Percentiles rank a stretch among this genome's conserved stretches.
Conservation (phyloP, 2,329 filamentous ascomycete species). For the Xylaria digitata region DNA sequence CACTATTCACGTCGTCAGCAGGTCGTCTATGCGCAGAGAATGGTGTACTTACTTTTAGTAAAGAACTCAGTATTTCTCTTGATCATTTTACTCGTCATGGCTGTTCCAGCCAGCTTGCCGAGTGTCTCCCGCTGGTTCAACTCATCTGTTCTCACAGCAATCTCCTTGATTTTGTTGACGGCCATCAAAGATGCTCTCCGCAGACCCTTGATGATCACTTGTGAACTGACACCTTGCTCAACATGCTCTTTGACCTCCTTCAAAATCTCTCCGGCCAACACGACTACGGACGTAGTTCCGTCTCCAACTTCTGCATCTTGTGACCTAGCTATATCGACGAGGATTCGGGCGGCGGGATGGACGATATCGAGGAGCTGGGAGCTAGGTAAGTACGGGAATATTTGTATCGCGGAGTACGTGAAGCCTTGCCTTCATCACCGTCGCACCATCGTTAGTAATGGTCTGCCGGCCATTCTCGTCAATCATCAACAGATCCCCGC, state of each 20-base stretch:
- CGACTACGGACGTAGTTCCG: slow-evolving; percentile 96
- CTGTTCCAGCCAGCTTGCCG: slow-evolving; percentile 88
- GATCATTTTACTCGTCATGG: slow-evolving; percentile 99
- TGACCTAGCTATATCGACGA: slow-evolving; percentile 97
- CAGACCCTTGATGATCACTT: slow-evolving; percentile 96
- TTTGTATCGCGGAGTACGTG: not conserved
- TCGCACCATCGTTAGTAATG: slow-evolving; percentile 98
- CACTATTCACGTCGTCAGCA: slow-evolving; percentile 66
- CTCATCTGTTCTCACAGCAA: slow-evolving; percentile 86
- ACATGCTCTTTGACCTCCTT: slow-evolving; percentile 97
- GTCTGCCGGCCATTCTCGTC: slow-evolving; percentile 96
- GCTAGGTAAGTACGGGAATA: slow-evolving; percentile 28
- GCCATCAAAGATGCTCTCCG: slow-evolving; percentile 89
- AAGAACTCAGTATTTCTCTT: slow-evolving; percentile 97
- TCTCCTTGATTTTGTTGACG: slow-evolving; percentile 99
- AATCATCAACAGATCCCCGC: slow-evolving; percentile 94
- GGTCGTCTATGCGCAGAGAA: not conserved
- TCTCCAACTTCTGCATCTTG: slow-evolving; percentile 99
- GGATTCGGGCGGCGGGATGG: slow-evolving; percentile 94
- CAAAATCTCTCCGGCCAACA: slow-evolving; percentile 95
- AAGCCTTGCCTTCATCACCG: slow-evolving; percentile 89
- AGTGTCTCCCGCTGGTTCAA: slow-evolving; percentile 88
- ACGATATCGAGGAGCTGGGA: slow-evolving; percentile 93
- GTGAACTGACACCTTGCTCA: slow-evolving; percentile 95
- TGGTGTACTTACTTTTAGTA: slow-evolving; percentile 83